phyloP scores from a whole-genome alignment of 352 stramenopile genomes.

The Blastocystis hominis region DNA sequence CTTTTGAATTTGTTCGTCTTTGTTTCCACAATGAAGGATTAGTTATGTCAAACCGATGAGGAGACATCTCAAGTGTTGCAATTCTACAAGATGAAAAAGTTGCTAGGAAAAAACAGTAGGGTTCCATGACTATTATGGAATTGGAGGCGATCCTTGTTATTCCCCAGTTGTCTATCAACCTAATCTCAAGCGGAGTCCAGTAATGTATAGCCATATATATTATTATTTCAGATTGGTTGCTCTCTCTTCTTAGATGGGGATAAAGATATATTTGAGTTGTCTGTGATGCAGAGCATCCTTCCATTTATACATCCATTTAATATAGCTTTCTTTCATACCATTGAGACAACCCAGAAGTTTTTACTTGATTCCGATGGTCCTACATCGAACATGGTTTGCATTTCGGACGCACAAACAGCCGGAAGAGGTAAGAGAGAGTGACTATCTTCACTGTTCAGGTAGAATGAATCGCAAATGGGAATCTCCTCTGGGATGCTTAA shows the following conservation, averaged over 20 bases:
- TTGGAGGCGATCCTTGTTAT: neutral
- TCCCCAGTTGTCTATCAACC: neutral
- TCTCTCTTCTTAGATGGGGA: neutral
- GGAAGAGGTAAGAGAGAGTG: neutral
- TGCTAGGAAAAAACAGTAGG: neutral
- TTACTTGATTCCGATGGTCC: slow-evolving; percentile 33
- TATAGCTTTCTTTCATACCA: neutral
- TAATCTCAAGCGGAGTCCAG: neutral
- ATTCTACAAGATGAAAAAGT: slow-evolving; percentile 31
- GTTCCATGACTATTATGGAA: neutral
- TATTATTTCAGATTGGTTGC: neutral
- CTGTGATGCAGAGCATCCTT: neutral
- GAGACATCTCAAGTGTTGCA: neutral
- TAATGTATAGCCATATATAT: neutral
- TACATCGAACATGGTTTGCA: neutral
- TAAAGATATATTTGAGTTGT: neutral
- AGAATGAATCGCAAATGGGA: neutral
- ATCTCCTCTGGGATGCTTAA: slow-evolving; percentile 7
- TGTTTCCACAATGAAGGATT: neutral
- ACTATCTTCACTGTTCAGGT: neutral
- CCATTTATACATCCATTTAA: neutral
- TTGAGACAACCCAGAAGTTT: slow-evolving; percentile 4
- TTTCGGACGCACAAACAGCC: neutral
- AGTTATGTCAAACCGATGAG: slow-evolving; percentile 14
- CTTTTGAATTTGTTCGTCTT: neutral